Evolutionary conservation across 2,329 filamentous ascomycete genomes (phyloP), one percentile per base, ranked within the genome.

Genomic region (Penicillium sp.): DNA sequence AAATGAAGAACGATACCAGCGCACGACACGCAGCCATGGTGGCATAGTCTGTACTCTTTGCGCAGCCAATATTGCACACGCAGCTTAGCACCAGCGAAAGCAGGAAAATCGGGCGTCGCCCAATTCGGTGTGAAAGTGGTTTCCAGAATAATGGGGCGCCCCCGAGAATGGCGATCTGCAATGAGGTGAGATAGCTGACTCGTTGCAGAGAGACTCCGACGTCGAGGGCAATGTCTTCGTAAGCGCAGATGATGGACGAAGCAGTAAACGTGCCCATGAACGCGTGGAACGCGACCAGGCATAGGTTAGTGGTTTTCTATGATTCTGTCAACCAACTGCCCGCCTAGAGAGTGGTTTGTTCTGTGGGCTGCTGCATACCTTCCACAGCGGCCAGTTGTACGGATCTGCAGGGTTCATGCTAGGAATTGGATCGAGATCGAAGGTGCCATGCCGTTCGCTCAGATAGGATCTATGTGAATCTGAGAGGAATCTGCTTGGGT

Each of bases 221-320:
- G 31, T 80, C 76, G 19, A 64, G 58, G 2, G 75, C 68, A 19
- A 81, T 79, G 19, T 68, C 61, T 30, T 71, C 68, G 51, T 75
- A 80, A 4, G 74, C 76, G 3, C 74, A 72, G 43, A 77, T 75
- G 47, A 80, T 78, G 4, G 69, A 61, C 0, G 76, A 68, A 0
- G 77, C 75, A 1, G 68, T 75, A 47, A 80, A 79, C 1, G 75
- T 76, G 30, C 70, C 69, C 73, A 80, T 80, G 59, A 73, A 73
- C 18, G 76, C 74, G 40, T 80, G 75, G 51, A 78, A 77, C 0
- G 76, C 73, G 11, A 81, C 75, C 7, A 80, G 68, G 8, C 70
- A 40, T 0, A 81, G 60, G 42, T 80, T 78, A 38, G 64, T 41
- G 1, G 66, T 56, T 71, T 79, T 79, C 72, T 76, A 35, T 10